Conservation (phyloP, 1,139 yeast genomes). For the Candida tetrigidarum region DNA sequence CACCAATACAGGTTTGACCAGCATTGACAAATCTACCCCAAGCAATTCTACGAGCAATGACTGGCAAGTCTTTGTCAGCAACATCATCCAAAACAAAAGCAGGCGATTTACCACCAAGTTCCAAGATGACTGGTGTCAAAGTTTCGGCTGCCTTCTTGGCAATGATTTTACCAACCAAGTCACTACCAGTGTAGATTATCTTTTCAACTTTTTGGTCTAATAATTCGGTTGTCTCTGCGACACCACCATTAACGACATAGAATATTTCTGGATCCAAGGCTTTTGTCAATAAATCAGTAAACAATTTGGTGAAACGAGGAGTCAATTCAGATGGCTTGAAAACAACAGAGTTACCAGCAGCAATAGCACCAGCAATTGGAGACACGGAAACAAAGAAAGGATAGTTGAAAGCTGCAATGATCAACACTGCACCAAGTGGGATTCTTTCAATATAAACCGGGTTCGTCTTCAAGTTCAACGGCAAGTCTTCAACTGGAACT, state of each 20-base stretch:
- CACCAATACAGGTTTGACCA: slow-evolving; percentile 90
- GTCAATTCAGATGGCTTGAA: slow-evolving; percentile 80
- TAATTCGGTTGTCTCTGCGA: slow-evolving; percentile 66
- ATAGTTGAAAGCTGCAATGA: slow-evolving; percentile 86
- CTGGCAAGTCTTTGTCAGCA: slow-evolving; percentile 43
- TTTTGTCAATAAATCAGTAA: slow-evolving; percentile 55
- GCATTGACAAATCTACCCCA: slow-evolving; percentile 82
- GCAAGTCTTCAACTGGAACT: slow-evolving; percentile 44
- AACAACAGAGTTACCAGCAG: slow-evolving; percentile 87
- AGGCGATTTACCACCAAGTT: slow-evolving; percentile 92
- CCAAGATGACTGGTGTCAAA: slow-evolving; percentile 79
- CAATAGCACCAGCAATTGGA: slow-evolving; percentile 79
- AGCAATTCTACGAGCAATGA: slow-evolving; percentile 65
- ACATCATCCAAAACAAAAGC: slow-evolving; percentile 64
- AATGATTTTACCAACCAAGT: slow-evolving; percentile 73
- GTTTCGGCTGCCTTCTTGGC: slow-evolving; percentile 82
- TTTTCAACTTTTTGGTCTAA: slow-evolving; percentile 75
- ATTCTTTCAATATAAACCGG: slow-evolving; percentile 59
- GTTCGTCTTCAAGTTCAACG: slow-evolving; percentile 49
- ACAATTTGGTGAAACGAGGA: slow-evolving; percentile 59
- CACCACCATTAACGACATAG: slow-evolving; percentile 72
- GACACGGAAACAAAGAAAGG: slow-evolving; percentile 68
- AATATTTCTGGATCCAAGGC: slow-evolving; percentile 61
- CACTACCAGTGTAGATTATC: slow-evolving; percentile 84
- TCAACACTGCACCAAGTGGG: slow-evolving; percentile 76